phyloP scores from a whole-genome alignment of 2,329 filamentous ascomycete species.

The Talaromyces marneffei region DNA sequence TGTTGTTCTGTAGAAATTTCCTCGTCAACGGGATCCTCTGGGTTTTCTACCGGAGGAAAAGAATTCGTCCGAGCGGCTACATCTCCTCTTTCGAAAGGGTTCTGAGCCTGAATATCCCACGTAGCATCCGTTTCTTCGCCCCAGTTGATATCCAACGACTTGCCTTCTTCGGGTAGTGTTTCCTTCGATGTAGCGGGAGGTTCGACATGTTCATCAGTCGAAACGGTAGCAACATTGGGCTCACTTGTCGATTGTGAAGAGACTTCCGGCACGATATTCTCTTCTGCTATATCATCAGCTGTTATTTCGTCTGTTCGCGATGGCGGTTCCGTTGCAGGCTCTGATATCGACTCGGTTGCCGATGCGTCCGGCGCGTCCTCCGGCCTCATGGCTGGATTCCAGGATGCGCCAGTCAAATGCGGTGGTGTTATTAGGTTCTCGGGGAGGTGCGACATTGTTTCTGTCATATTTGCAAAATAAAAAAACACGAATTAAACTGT shows the following conservation, averaged over 20 bases:
- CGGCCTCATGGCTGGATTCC: conserved; percentile 53
- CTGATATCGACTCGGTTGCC: conserved; percentile 16
- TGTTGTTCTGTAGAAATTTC: background rate
- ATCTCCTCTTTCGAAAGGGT: conserved; percentile 15
- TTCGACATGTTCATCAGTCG: background rate
- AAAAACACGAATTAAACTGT: conserved; percentile 10
- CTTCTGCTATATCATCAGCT: background rate
- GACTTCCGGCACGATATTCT: background rate
- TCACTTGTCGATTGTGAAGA: background rate
- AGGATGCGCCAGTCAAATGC: conserved; percentile 32
- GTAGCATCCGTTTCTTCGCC: conserved; percentile 6
- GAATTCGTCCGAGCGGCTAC: conserved; percentile 17
- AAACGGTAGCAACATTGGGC: background rate
- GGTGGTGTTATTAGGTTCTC: conserved; percentile 12
- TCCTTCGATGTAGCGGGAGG: background rate
- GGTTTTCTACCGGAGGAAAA: conserved; percentile 14
- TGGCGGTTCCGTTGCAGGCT: conserved; percentile 15
- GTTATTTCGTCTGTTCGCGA: conserved; percentile 4
- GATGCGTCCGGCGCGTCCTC: conserved; percentile 26
- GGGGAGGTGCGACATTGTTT: conserved; percentile 16
- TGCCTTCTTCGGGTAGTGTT: background rate
- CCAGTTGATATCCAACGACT: conserved; percentile 7
- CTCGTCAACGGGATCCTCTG: background rate
- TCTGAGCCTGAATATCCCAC: conserved; percentile 1
- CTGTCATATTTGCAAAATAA: conserved; percentile 18